Evolutionary conservation across 441 rosid genomes (phyloP), one percentile per base, ranked within the genome.

Genomic region (Bruguiera hainesii): DNA sequence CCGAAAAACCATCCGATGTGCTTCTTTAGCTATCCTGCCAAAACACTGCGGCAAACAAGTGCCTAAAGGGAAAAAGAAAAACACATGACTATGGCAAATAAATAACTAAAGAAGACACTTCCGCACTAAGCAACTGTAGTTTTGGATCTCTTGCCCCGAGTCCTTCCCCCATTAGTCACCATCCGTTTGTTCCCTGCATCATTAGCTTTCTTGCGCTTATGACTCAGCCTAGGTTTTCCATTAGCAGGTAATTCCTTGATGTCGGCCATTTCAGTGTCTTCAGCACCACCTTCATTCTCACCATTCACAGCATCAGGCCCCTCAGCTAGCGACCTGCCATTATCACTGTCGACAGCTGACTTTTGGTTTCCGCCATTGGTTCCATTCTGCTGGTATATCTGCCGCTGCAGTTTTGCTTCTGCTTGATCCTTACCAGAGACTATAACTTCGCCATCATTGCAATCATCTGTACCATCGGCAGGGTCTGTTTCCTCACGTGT

Each of bases 181-280:
- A 23, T 48, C 8, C 52, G 6, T 16, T 33, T 29, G 21, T 37
- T 55, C 10, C 68, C 56, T 37, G 35, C 50, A 57, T 61, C 60
- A 31, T 42, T 58, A 60, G 65, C 49, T 60, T 68, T 70, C 66
- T 56, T 65, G 23, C 60, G 50, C 61, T 74, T 74, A 66, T 70
- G 55, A 49, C 28, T 18, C 63, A 20, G 49, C 66, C 60, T 26
- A 0, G 28, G 39, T 68, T 53, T 30, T 1, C 42, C 7, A 28
- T 60, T 29, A 61, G 52, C 52, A 39, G 42, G 56, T 7, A 64
- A 64, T 10, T 65, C 67, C 56, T 61, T 26, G 21, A 35, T 5
- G 16, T 42, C 73, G 56, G 26, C 49, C n/a, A 23, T 56, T 65
- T 48, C 59, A 33, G 60, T 60, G 50, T 23, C 65, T 15, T 30